Evolutionary conservation across 495 filamentous ascomycete genomes (phyloP).

Genomic region (Apodospora peruviana): DNA sequence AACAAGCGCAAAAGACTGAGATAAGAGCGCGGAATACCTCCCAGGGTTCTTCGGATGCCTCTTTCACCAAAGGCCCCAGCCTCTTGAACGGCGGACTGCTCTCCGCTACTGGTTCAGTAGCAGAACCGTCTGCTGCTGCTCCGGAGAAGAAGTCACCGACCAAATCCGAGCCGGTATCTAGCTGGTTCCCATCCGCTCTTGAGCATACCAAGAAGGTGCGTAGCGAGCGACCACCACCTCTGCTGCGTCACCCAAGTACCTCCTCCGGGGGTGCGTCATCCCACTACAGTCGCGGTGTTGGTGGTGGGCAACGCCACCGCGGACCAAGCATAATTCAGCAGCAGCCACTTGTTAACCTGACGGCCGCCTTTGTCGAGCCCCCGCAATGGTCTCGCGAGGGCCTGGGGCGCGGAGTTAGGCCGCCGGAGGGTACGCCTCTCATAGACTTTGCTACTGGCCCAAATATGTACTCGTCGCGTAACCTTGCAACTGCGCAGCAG

Average conservation of each 20-base stretch:
- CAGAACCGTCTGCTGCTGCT: neutral
- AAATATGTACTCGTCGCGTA: neutral
- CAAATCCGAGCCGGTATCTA: slow-evolving; percentile 15
- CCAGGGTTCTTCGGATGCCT: slow-evolving; percentile 11
- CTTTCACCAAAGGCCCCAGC: slow-evolving; percentile 46
- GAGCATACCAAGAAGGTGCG: slow-evolving; percentile 35
- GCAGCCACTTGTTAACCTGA: slow-evolving; percentile 64
- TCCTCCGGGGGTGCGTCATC: slow-evolving; percentile 6
- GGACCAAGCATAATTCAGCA: slow-evolving; percentile 8
- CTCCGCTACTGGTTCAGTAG: neutral
- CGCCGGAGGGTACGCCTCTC: slow-evolving; percentile 54
- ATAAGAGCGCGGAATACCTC: slow-evolving; percentile 4
- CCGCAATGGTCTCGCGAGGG: slow-evolving; percentile 58
- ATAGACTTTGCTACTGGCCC: slow-evolving; percentile 49
- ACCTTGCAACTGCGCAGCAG: slow-evolving; percentile 2
- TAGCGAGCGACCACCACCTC: slow-evolving; percentile 13
- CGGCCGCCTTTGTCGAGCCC: slow-evolving; percentile 65
- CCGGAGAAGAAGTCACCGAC: neutral
- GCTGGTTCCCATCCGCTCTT: slow-evolving; percentile 43
- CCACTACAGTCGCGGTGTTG: neutral
- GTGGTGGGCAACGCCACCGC: slow-evolving; percentile 16
- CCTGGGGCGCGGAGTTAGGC: slow-evolving; percentile 62
- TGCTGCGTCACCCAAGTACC: slow-evolving; percentile 12
- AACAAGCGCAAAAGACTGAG: slow-evolving; percentile 21
- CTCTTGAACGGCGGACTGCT: slow-evolving; percentile 37